These are phyloP conservation scores for Colletotrichum tabaci DNA, from an alignment of 2,329 filamentous ascomycete genomes.

Conservation along the genomic window DNA sequence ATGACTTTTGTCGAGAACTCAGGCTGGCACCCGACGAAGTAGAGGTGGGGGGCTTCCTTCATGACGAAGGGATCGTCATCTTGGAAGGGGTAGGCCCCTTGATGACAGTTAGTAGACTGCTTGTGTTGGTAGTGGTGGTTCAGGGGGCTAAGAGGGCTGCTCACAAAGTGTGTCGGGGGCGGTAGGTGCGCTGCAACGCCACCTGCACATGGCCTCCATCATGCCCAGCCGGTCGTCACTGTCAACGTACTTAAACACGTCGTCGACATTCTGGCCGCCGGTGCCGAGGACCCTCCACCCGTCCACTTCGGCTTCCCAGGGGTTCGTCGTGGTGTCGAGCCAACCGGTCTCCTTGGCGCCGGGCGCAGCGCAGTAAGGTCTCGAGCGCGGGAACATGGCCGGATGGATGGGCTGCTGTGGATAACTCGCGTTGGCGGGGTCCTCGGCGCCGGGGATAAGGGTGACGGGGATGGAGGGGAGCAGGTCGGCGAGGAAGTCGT, in stretches of 20 bases:
- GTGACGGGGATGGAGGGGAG: slow-evolving; percentile 92
- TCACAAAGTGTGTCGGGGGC: slow-evolving; percentile 95
- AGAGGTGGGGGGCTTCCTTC: slow-evolving; percentile 88
- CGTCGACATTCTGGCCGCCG: slow-evolving; percentile 92
- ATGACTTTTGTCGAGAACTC: slow-evolving; percentile 81
- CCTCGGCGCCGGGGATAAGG: slow-evolving; percentile 84
- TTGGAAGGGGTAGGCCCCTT: slow-evolving; percentile 97
- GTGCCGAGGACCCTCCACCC: slow-evolving; percentile 91
- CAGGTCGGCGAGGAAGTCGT: slow-evolving; percentile 84
- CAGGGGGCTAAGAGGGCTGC: slow-evolving; percentile 52
- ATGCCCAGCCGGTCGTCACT: slow-evolving; percentile 84
- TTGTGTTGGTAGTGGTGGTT: neutral
- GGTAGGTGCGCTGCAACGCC: slow-evolving; percentile 92
- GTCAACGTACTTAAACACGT: slow-evolving; percentile 92
- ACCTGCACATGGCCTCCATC: slow-evolving; percentile 95
- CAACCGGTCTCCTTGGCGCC: slow-evolving; percentile 71
- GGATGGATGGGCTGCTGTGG: slow-evolving; percentile 95
- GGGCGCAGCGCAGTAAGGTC: slow-evolving; percentile 78
- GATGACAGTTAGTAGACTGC: slow-evolving; percentile 28
- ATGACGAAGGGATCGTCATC: slow-evolving; percentile 93
- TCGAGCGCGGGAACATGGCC: slow-evolving; percentile 87
- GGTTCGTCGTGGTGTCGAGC: slow-evolving; percentile 93
- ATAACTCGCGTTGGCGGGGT: slow-evolving; percentile 90
- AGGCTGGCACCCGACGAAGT: slow-evolving; percentile 89
- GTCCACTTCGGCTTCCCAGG: slow-evolving; percentile 91